phyloP scores from a whole-genome alignment of 2,329 filamentous ascomycete species.

The Neopestalotiopsis clavispora region DNA sequence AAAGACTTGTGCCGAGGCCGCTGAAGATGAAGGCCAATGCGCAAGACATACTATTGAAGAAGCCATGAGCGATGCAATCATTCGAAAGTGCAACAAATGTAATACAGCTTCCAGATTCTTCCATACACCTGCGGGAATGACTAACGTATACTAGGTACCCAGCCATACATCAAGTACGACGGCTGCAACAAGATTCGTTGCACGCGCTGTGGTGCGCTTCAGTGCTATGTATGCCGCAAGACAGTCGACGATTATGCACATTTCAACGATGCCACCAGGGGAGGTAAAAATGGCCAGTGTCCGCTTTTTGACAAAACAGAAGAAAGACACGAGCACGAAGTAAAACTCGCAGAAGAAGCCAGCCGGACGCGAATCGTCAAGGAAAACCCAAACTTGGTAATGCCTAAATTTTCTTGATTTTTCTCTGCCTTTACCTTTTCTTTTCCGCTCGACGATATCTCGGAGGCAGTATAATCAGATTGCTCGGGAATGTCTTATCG shows the following conservation, averaged over 20 bases:
- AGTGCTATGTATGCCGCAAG: constrained; percentile 76
- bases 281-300: constrained; percentile 61
- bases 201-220: constrained; percentile 58
- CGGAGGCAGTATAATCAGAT: background rate
- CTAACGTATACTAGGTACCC: constrained; percentile 49
- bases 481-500: background rate
- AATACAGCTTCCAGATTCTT: constrained; percentile 23
- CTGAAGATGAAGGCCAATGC: constrained; percentile 61
- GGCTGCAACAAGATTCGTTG: constrained; percentile 90
- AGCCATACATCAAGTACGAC: constrained; percentile 77
- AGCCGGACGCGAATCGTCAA: constrained; percentile 59
- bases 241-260: constrained; percentile 68
- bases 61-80: constrained; percentile 80
- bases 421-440: background rate
- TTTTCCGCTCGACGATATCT: background rate
- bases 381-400: constrained; percentile 64
- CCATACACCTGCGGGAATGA: background rate
- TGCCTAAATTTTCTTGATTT: constrained; percentile 18
- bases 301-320: constrained; percentile 70
- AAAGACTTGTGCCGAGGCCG: constrained; percentile 70
- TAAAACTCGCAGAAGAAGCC: constrained; percentile 63
- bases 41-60: constrained; percentile 76
- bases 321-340: constrained; percentile 66
- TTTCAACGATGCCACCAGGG: constrained; percentile 61
- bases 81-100: constrained; percentile 76